Percentiles rank a stretch among this genome's conserved stretches.
Evolutionary conservation across 2,329 filamentous ascomycete species (phyloP).

Genomic region (Colletotrichum shisoi): DNA sequence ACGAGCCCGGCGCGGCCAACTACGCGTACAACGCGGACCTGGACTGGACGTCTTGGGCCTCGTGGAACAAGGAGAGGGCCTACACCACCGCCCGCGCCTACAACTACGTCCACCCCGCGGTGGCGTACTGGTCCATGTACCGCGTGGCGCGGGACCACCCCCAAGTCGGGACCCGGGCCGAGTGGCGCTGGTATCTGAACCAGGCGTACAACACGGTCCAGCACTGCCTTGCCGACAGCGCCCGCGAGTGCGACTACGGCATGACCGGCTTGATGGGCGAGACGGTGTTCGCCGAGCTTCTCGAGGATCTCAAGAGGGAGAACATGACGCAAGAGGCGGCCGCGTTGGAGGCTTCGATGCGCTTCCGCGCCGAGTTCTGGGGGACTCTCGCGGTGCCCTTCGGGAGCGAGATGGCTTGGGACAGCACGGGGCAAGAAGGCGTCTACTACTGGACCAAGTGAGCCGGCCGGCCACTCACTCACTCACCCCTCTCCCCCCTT

Average conservation of each 20-base stretch:
- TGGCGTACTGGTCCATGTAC: constrained; percentile 66
- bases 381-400: constrained; percentile 61
- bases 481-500: no score
- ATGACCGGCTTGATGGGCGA: constrained; percentile 66
- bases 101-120: constrained; percentile 66
- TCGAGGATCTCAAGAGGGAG: constrained; percentile 61
- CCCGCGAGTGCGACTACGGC: constrained; percentile 50
- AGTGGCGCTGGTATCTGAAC: constrained; percentile 63
- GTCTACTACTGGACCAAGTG: constrained; percentile 66
- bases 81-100: constrained; percentile 62
- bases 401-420: constrained; percentile 70
- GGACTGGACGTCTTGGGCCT: constrained; percentile 52
- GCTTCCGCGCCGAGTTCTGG: constrained; percentile 59
- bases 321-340: constrained; percentile 45
- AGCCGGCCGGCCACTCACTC: constrained; percentile 37
- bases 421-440: constrained; percentile 68
- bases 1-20: constrained; percentile 55
- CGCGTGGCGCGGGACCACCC: constrained; percentile 61
- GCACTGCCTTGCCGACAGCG: constrained; percentile 50
- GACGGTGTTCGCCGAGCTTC: constrained; percentile 62
- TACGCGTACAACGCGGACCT: constrained; percentile 56
- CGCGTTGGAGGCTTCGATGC: constrained; percentile 56
- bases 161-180: constrained; percentile 44
- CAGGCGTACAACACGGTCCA: constrained; percentile 62
- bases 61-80: constrained; percentile 50